Evolutionary conservation across 768 basidiomycete genomes (phyloP).

Genomic region (Pisolithus tinctorius): DNA sequence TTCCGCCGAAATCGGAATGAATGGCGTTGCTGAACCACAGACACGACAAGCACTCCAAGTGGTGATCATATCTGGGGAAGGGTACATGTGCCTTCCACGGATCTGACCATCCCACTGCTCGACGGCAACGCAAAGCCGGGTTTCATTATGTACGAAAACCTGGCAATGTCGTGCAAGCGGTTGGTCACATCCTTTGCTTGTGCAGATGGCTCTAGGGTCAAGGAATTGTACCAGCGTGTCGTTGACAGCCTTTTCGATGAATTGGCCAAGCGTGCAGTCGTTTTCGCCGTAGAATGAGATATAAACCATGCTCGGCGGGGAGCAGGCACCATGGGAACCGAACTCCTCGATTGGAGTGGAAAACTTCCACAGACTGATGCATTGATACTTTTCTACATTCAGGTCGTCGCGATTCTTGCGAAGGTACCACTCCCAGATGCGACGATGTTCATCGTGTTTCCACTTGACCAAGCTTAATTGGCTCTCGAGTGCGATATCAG

Average conservation of each 20-base stretch:
- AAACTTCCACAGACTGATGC: constrained; percentile 74
- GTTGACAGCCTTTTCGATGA: constrained; percentile 73
- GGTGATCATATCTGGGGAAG: constrained; percentile 70
- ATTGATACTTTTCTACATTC: constrained; percentile 89
- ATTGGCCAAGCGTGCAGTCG: constrained; percentile 89
- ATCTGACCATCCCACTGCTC: constrained; percentile 86
- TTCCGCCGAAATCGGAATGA: constrained; percentile 85
- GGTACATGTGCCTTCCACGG: constrained; percentile 47
- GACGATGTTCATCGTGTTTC: constrained; percentile 80
- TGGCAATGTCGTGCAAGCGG: constrained; percentile 79
- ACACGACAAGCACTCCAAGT: constrained; percentile 88
- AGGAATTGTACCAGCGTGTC: constrained; percentile 63
- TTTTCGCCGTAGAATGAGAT: constrained; percentile 90
- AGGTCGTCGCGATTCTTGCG: constrained; percentile 83
- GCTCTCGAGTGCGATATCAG: constrained; percentile 74
- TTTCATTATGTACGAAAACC: constrained; percentile 87
- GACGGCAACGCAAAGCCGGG: constrained; percentile 74
- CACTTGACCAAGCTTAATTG: constrained; percentile 62
- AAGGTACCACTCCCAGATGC: constrained; percentile 94
- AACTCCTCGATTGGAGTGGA: constrained; percentile 69
- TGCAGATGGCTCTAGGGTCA: constrained; percentile 72
- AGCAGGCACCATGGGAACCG: constrained; percentile 66
- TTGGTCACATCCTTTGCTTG: constrained; percentile 79
- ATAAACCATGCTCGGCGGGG: constrained; percentile 64
- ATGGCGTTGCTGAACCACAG: constrained; percentile 74